These are phyloP conservation scores for Neckera pumila DNA, from an alignment of 225 moss, liverwort and hornwort species.

Conservation along the genomic window DNA sequence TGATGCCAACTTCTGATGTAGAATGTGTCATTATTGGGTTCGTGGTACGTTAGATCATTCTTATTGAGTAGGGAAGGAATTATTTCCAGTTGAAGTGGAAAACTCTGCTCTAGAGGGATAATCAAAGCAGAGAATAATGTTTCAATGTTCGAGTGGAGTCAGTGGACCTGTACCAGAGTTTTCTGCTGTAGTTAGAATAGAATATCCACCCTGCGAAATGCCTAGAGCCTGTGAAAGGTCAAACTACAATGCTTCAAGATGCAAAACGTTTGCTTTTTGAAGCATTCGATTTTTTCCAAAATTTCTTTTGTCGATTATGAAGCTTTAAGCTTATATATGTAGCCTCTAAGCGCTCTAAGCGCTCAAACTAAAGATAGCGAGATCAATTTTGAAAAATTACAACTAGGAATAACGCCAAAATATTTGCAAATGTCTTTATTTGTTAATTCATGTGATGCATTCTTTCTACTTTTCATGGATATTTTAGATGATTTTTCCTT, in stretches of 20 bases:
- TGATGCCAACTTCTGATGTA: not conserved
- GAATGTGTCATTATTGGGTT: not conserved
- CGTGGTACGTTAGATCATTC: not conserved
- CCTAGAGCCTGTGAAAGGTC: not conserved
- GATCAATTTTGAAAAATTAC: not conserved
- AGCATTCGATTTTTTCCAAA: not conserved
- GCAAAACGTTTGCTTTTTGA: not conserved
- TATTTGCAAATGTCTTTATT: not conserved
- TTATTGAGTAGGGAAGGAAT: not conserved
- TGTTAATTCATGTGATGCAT: not conserved
- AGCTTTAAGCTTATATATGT: no score
- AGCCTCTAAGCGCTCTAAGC: no score
- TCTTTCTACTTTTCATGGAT: not conserved
- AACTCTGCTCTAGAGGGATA: not conserved
- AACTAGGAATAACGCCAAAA: not conserved
- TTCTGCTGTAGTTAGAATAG: not conserved
- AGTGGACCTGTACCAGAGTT: not conserved
- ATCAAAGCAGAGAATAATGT: not conserved
- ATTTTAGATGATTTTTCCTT: not conserved
- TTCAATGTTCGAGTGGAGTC: not conserved
- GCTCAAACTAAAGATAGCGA: not conserved
- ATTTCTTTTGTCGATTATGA: not conserved
- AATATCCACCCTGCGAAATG: not conserved
- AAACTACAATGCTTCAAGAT: not conserved
- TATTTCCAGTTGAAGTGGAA: not conserved